Conservation (phyloP, 495 filamentous ascomycete genomes). For the Copromyces sp. region DNA sequence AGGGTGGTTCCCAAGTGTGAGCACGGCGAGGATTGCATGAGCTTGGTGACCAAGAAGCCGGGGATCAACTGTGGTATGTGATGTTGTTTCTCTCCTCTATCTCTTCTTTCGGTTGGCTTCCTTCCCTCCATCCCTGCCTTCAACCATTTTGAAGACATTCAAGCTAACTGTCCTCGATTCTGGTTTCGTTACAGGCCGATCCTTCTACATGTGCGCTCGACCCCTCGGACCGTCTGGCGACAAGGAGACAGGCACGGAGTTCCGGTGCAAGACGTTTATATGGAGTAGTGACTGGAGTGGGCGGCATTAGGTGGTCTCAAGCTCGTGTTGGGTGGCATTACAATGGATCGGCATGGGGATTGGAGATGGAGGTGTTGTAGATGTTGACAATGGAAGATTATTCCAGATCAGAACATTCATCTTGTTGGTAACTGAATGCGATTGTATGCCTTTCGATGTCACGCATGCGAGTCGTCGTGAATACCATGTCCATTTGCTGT, state of each 20-base stretch:
- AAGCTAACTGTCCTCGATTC: not conserved
- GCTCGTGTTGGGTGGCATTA: not conserved
- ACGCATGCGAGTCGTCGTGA: not conserved
- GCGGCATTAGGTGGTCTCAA: not conserved
- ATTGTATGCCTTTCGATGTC: not conserved
- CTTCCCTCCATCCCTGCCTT: not conserved
- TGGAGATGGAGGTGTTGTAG: not conserved
- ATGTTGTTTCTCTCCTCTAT: not conserved
- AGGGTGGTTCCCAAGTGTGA: slow-evolving; percentile 68
- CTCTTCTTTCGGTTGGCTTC: not conserved
- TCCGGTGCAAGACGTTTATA: slow-evolving; percentile 80
- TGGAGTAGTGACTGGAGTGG: slow-evolving; percentile 77
- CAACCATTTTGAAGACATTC: not conserved
- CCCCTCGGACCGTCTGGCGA: slow-evolving; percentile 74
- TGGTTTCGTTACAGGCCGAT: slow-evolving; percentile 42
- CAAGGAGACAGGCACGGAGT: slow-evolving; percentile 72
- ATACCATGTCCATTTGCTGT: not conserved
- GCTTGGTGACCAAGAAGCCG: slow-evolving; percentile 70
- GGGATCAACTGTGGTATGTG: slow-evolving; percentile 61
- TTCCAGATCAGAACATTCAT: not conserved
- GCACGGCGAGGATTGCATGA: slow-evolving; percentile 79
- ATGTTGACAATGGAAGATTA: not conserved
- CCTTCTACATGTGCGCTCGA: slow-evolving; percentile 78
- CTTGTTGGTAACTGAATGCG: not conserved
- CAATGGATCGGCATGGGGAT: too few relatives aligned